These are phyloP conservation scores for Spiraea crenata DNA, from an alignment of 331 rosid genomes.

Conservation along the genomic window DNA sequence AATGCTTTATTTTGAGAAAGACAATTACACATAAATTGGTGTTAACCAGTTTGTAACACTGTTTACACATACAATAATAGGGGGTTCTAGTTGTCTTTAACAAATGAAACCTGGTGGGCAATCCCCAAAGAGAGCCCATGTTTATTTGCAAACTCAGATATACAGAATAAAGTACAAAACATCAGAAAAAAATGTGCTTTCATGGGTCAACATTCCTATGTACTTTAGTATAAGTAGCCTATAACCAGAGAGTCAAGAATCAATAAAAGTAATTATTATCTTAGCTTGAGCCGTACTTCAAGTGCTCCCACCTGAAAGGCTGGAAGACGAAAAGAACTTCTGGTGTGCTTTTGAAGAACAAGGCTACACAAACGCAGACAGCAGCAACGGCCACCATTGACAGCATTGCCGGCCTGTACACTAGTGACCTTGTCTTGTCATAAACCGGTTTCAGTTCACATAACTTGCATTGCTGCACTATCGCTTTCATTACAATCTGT, in stretches of 20 bases:
- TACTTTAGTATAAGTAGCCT: not conserved
- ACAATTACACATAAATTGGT: not conserved
- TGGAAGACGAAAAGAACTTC: slow-evolving; percentile 65
- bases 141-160: slow-evolving; percentile 12
- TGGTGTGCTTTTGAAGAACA: slow-evolving; percentile 90
- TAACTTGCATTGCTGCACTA: slow-evolving; percentile 35
- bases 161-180: slow-evolving; percentile 3
- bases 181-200: not conserved
- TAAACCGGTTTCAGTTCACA: slow-evolving; percentile 54
- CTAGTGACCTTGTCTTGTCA: slow-evolving; percentile 45
- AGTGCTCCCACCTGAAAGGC: slow-evolving; percentile 86
- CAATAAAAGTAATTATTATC: not conserved
- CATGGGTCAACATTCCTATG: not conserved
- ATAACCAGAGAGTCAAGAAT: not conserved
- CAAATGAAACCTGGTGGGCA: not conserved
- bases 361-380: slow-evolving; percentile 90
- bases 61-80: not conserved
- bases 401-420: slow-evolving; percentile 87
- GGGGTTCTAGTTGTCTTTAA: not conserved
- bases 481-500: slow-evolving; percentile 28
- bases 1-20: not conserved
- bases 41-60: slow-evolving; percentile 7
- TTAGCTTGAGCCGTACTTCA: slow-evolving; percentile 73
- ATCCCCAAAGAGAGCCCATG: not conserved
- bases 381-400: slow-evolving; percentile 93